Evolutionary conservation across 306 rosid species (phyloP).

Genomic region (Biancaea sappan): DNA sequence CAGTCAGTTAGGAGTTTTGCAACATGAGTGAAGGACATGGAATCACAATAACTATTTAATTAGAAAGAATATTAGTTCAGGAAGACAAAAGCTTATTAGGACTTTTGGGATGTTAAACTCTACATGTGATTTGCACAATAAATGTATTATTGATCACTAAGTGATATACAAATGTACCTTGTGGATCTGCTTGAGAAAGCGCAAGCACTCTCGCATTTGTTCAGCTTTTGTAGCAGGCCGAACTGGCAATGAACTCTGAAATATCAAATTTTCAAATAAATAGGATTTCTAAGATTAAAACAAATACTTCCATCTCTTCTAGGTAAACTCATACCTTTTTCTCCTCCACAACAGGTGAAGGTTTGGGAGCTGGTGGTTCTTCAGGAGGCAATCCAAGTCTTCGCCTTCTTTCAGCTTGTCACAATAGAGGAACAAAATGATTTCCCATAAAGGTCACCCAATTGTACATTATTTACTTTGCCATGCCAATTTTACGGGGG

Average conservation of each 20-base stretch:
- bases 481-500: constrained; percentile 2
- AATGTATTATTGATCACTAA: constrained; percentile 1
- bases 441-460: background rate
- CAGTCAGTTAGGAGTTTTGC: background rate
- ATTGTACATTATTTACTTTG: background rate
- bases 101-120: constrained; percentile 11
- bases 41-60: constrained; percentile 6
- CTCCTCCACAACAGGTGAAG: constrained; percentile 82
- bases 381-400: constrained; percentile 86
- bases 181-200: constrained; percentile 88
- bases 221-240: constrained; percentile 89
- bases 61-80: background rate
- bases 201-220: constrained; percentile 93
- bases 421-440: constrained; percentile 27
- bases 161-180: constrained; percentile 61
- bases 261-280: constrained; percentile 34
- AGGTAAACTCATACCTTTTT: constrained; percentile 62
- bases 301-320: background rate
- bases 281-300: background rate
- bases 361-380: constrained; percentile 71
- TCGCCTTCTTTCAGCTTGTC: constrained; percentile 92
- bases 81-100: background rate
- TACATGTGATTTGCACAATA: background rate
- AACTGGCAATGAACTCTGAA: constrained; percentile 68
- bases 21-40: background rate